Evolutionary conservation across 352 stramenopile genomes (phyloP).

Genomic region (Phytophthora syringae): DNA sequence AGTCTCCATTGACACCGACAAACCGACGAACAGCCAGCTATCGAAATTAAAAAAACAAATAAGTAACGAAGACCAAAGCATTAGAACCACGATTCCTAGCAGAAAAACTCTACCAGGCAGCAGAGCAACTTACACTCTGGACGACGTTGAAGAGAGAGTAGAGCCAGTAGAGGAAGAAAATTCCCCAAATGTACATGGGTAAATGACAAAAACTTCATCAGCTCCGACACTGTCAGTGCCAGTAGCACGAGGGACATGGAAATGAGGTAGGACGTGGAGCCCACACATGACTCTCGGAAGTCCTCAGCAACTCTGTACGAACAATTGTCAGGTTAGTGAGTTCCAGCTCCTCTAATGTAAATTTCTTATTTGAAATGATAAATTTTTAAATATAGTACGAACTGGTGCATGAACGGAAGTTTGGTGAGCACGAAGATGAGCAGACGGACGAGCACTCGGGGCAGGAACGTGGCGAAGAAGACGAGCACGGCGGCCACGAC

Average conservation of each 20-base stretch:
- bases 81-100: background rate
- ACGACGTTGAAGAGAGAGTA: conserved; percentile 91
- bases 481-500: conserved; percentile 74
- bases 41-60: conserved; percentile 18
- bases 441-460: conserved; percentile 81
- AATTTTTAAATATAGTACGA: conserved; percentile 8
- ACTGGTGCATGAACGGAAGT: conserved; percentile 86
- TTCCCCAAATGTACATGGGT: conserved; percentile 87
- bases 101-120: background rate
- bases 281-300: conserved; percentile 78
- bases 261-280: conserved; percentile 86
- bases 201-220: conserved; percentile 74
- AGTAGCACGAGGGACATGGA: conserved; percentile 77
- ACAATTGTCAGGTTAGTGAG: conserved; percentile 6
- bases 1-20: conserved; percentile 79
- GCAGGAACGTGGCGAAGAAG: conserved; percentile 90
- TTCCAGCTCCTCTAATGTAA: too few relatives aligned
- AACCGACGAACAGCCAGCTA: conserved; percentile 81
- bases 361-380: background rate
- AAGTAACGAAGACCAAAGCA: background rate
- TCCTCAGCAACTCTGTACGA: conserved; percentile 73
- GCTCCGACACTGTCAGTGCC: conserved; percentile 59
- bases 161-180: conserved; percentile 91
- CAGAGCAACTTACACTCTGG: conserved; percentile 63
- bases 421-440: conserved; percentile 90